A percentile compares a stretch with the other conserved stretches of the same genome.
phyloP scores from a whole-genome alignment of 768 basidiomycete species.

The Naganishia randhawae region DNA sequence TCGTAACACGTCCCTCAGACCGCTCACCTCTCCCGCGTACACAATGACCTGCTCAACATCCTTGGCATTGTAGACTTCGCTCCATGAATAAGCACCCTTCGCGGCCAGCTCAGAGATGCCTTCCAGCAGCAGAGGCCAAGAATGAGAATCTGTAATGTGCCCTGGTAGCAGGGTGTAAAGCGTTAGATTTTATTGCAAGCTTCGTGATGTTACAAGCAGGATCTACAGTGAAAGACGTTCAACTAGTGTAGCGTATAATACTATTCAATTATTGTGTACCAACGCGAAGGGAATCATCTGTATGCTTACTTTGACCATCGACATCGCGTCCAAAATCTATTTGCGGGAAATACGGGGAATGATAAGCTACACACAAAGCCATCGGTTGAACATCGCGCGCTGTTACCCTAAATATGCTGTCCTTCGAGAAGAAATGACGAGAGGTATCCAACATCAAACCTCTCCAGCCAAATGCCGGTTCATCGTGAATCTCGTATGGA shows the following conservation, averaged over 20 bases:
- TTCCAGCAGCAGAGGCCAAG: conserved; percentile 66
- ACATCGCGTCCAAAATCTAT: conserved; percentile 71
- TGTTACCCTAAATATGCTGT: conserved; percentile 27
- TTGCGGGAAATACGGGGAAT: conserved; percentile 38
- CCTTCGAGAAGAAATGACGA: conserved; percentile 60
- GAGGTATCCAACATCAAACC: conserved; percentile 78
- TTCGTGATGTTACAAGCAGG: neutral
- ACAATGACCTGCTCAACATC: conserved; percentile 63
- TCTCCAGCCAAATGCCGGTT: conserved; percentile 63
- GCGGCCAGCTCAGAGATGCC: conserved; percentile 61
- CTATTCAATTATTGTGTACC: too few species aligned
- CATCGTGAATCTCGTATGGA: conserved; percentile 57
- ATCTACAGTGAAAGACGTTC: conserved; percentile 65
- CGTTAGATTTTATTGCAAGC: neutral
- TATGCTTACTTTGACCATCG: conserved; percentile 61
- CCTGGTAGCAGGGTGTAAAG: conserved; percentile 41
- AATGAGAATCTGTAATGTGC: conserved; percentile 77
- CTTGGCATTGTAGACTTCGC: conserved; percentile 56
- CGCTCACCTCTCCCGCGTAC: conserved; percentile 69
- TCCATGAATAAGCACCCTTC: conserved; percentile 61
- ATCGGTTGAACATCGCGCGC: neutral
- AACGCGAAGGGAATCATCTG: conserved; percentile 29
- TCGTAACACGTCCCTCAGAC: too few species aligned
- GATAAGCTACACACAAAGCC: conserved; percentile 54
- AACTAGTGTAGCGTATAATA: conserved; percentile 53